Base-by-base conservation (phyloP, 2,329 filamentous ascomycete species). In the Scytalidium sp. region DNA sequence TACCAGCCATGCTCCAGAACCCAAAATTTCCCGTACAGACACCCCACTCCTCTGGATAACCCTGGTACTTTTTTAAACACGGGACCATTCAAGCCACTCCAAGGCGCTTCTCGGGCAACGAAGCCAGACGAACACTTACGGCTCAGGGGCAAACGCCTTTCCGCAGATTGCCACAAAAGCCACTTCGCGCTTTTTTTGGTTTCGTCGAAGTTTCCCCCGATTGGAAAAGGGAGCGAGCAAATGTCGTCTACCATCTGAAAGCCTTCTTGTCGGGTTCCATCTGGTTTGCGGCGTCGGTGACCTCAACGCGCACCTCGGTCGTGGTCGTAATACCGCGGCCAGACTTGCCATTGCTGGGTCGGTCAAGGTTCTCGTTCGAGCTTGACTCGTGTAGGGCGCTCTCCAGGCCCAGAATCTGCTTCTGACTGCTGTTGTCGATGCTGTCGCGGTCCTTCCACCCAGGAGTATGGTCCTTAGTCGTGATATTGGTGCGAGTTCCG, bases 341-440 rank as follows among this genome's bases (percentile, higher is more conserved):
- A 3, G 17, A 36, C 21, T 32, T 43, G 2, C 32, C 7, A n/a
- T 15, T 47, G 19, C 19, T 13, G 8, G 10, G 39, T 19, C n/a
- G 15, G 21, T 36, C 32, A 10, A 36, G 32, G 32, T 36, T 36
- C 32, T 36, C 32, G 32, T 36, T 36, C 5, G 32, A 36, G 13
- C 46, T 29, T 6, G 25, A 41, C 1, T 20, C 15, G 11, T 19
- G 23, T 11, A 47, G 32, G 36, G 23, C 41, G 45, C 32, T 21
- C 2, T 47, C 46, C 21, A 41, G 21, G 2, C 39, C 39, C 9
- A 47, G 22, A n/a, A 47, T 47, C 36, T 47, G 39, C 17, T 42
- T 47, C 39, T 47, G 46, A 22, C 46, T 47, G 46, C 46, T 47
- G 22, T 40, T 43, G 7, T 47, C 46, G 32, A 11, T 47, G 46